These are phyloP conservation scores for Physcomitrium patens DNA, from an alignment of 225 moss, liverwort and hornwort genomes.

Conservation along the genomic window DNA sequence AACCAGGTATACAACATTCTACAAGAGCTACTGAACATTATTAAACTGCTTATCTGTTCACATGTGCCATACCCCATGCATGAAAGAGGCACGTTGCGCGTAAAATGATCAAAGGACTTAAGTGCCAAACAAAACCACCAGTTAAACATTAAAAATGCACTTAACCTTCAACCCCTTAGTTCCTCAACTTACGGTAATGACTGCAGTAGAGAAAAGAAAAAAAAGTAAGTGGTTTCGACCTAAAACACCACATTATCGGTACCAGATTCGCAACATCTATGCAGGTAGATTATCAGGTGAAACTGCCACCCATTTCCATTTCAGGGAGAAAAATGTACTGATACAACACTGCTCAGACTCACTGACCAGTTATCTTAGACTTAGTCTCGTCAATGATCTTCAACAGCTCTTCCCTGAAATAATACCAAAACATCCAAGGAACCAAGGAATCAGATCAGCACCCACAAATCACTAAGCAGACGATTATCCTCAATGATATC, in stretches of 20 bases:
- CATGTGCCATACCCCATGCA: neutral
- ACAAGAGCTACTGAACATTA: too few species aligned
- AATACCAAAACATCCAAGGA: conserved; percentile 4
- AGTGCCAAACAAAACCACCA: conserved; percentile 1
- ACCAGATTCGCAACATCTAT: conserved; percentile 23
- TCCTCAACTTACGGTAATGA: conserved; percentile 36
- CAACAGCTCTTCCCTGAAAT: conserved; percentile 59
- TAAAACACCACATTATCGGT: conserved; percentile 32
- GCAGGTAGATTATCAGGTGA: conserved; percentile 22
- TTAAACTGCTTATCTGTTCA: neutral
- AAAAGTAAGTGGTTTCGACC: neutral
- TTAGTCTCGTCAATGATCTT: conserved; percentile 49
- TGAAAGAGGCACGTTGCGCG: neutral
- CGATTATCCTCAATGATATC: neutral
- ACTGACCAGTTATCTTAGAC: conserved; percentile 65
- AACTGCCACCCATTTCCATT: conserved; percentile 37
- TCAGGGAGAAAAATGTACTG: conserved; percentile 40
- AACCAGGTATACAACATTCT: too few species aligned
- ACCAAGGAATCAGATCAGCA: neutral
- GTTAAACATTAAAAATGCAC: conserved; percentile 13
- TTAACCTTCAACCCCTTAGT: conserved; percentile 18
- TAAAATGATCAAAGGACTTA: neutral
- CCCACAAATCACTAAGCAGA: neutral
- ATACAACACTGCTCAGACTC: conserved; percentile 34
- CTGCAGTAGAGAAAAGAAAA: conserved; percentile 30